Conservation (phyloP, 2,329 filamentous ascomycete genomes). For the Byssochlamys sp. region DNA sequence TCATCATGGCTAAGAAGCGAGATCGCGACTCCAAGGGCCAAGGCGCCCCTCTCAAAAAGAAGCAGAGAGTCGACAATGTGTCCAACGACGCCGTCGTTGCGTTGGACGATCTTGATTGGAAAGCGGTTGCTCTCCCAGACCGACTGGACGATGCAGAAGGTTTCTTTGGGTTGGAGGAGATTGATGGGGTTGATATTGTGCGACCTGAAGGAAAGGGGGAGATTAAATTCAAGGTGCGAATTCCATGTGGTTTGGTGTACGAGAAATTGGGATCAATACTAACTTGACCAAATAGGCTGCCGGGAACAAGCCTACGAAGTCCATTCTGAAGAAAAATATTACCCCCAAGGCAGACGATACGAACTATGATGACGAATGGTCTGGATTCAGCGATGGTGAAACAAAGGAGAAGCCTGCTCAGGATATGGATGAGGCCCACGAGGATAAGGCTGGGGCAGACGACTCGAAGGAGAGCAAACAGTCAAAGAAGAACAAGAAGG, state of each 20-base stretch:
- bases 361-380: conserved; percentile 50
- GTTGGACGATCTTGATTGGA: conserved; percentile 51
- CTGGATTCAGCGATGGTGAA: conserved; percentile 53
- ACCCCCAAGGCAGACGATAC: conserved; percentile 11
- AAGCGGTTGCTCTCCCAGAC: conserved; percentile 59
- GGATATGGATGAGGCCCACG: conserved; percentile 12
- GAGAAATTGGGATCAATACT: neutral
- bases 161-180: conserved; percentile 83
- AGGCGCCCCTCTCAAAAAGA: conserved; percentile 24
- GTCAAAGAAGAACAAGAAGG: conserved; percentile 13
- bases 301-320: conserved; percentile 24
- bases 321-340: conserved; percentile 17
- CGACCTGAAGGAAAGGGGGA: conserved; percentile 48
- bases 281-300: conserved; percentile 18
- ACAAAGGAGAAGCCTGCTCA: conserved; percentile 11
- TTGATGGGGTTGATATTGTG: conserved; percentile 82
- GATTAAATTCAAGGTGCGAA: conserved; percentile 33
- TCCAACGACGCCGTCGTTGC: conserved; percentile 19
- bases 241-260: neutral
- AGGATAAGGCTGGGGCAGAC: conserved; percentile 5
- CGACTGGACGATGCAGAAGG: conserved; percentile 82
- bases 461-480: conserved; percentile 9
- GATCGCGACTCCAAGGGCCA: conserved; percentile 22
- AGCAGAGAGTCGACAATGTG: conserved; percentile 18
- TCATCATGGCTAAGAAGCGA: conserved; percentile 29